Percentiles rank a stretch among this genome's conserved stretches.
Conservation (phyloP, 2,329 filamentous ascomycete species). For the Fusarium humuli region DNA sequence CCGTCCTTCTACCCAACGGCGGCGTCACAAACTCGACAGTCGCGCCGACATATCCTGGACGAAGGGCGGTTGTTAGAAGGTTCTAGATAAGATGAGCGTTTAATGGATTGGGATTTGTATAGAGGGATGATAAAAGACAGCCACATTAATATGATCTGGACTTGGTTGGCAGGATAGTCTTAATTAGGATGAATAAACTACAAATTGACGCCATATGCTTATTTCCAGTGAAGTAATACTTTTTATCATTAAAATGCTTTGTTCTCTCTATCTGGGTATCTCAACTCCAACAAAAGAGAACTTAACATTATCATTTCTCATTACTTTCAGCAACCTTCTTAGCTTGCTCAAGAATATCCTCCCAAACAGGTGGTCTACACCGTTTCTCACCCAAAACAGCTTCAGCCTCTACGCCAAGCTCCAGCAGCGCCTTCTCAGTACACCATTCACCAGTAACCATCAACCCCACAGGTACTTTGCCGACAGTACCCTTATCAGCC, state of each 20-base stretch:
- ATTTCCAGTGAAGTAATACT: too few relatives aligned
- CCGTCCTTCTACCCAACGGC: constrained; percentile 6
- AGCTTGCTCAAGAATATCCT: constrained; percentile 24
- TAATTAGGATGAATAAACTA: constrained; percentile 24
- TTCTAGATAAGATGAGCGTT: constrained; percentile 1
- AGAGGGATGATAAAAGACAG: neutral
- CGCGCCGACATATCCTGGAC: constrained; percentile 8
- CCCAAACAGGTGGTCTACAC: constrained; percentile 31
- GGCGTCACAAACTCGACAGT: constrained; percentile 10
- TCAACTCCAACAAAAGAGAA: neutral
- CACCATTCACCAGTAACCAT: constrained; percentile 69
- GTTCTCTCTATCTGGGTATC: neutral
- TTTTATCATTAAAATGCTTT: too few relatives aligned
- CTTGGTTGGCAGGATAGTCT: constrained; percentile 9
- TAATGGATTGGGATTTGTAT: neutral
- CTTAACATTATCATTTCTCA: neutral
- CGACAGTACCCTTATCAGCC: constrained; percentile 49
- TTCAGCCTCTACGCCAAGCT: constrained; percentile 62
- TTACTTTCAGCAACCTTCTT: neutral
- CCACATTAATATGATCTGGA: constrained; percentile 26
- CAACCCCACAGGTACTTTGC: constrained; percentile 62
- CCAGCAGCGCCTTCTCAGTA: constrained; percentile 60
- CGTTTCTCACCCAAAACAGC: constrained; percentile 45
- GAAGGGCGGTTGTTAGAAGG: constrained; percentile 22
- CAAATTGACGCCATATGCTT: neutral